Base-by-base conservation (phyloP, 208 protist genomes). In the Acanthamoeba rhysodes region DNA sequence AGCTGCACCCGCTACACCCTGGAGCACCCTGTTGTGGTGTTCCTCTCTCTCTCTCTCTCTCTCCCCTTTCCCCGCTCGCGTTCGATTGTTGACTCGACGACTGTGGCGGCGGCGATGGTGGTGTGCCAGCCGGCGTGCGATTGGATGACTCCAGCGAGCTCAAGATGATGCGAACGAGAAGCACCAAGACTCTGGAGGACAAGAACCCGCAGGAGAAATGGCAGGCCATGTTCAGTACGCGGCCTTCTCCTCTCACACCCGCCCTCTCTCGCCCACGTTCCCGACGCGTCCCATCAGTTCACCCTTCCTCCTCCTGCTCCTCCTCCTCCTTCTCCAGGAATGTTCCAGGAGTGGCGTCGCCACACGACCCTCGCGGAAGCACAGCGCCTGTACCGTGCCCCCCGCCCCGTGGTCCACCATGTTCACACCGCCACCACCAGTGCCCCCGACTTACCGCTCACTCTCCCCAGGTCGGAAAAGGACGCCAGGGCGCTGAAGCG, bases 321-420 rank as follows among this genome's bases (percentile, higher is more conserved):
- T 41, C 37, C 2, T 41, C 37, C 37, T 41, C 37, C 27, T 37
- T 2, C 32, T 41, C 27, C 22, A 74, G 66, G 66, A 74, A 85
- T 92, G 85, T 92, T 92, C 85, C n/a, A 92, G 34, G 85, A 92
- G 62, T 92, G 85, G 85, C n/a, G 62, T n/a, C 37, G 41, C 48
- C 48, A 92, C 85, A 92, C 85, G 9, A 92, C 85, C 59, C 37
- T 92, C 32, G 85, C 85, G 2, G 55, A 92, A 74, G 85, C 85
- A 2, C 85, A 92, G 29, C 50, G 59, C 50, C 3, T 92, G 85
- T 92, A 72, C 85, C 45, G 80, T 50, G 9, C 9, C 27, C 48
- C 80, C 24, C 80, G 20, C n/a, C 41, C 48, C 16, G 37, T 41
- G 37, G 37, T 41, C 37, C 48, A 12, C 48, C 48, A 12, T 62